A percentile compares a stretch with the other conserved stretches of the same genome.
These are phyloP conservation scores for Sicyos baderoa DNA, from an alignment of 306 rosid genomes.

Conservation along the genomic window DNA sequence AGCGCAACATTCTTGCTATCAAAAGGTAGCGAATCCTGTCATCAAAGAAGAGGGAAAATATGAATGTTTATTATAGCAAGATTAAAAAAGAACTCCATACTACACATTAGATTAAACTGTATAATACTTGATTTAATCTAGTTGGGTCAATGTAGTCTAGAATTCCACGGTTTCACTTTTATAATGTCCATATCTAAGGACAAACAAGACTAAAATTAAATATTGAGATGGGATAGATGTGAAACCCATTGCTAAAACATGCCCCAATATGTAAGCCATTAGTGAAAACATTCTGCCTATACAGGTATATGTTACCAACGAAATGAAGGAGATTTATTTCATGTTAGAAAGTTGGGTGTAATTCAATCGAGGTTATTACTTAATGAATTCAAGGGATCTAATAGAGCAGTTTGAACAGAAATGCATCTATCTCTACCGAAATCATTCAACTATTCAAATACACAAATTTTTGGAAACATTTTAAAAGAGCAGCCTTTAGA, in stretches of 20 bases:
- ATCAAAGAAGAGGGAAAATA: constrained; percentile 19
- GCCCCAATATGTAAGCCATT: background rate
- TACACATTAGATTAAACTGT: background rate
- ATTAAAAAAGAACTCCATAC: constrained; percentile 1
- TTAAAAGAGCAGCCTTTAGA: background rate
- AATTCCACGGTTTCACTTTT: constrained; percentile 4
- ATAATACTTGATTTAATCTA: background rate
- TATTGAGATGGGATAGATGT: background rate
- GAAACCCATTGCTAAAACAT: constrained; percentile 12
- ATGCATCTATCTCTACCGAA: background rate
- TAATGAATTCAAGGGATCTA: background rate
- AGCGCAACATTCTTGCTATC: constrained; percentile 80
- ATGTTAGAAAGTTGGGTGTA: constrained; percentile 1
- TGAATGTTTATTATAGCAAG: background rate
- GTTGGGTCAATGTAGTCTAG: background rate
- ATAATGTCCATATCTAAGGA: background rate
- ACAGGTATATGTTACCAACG: background rate
- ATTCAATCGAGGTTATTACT: background rate
- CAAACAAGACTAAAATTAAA: background rate
- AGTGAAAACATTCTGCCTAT: background rate
- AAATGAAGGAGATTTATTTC: background rate
- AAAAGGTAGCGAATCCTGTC: constrained; percentile 97
- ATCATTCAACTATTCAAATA: background rate
- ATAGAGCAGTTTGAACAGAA: constrained; percentile 5
- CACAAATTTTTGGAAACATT: background rate